Evolutionary conservation across 177 flowering plant species (phyloP).

Genomic region (Vitis hybrid): DNA sequence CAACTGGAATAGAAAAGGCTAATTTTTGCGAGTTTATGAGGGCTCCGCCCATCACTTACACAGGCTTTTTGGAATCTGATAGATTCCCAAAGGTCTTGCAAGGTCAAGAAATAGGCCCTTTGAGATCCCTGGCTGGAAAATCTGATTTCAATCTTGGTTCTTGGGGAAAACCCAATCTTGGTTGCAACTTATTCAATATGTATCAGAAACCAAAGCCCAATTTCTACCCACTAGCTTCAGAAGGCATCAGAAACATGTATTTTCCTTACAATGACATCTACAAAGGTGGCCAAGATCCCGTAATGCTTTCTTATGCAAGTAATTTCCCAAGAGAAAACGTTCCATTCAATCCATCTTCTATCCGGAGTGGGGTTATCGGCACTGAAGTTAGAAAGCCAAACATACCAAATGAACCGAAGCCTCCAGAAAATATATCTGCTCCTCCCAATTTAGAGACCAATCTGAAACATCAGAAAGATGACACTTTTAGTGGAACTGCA

Average conservation of each 20-base stretch:
- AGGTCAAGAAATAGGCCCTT: conserved; percentile 96
- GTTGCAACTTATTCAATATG: conserved; percentile 35
- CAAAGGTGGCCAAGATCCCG: conserved; percentile 30
- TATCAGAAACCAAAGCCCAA: conserved; percentile 40
- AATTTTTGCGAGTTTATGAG: conserved; percentile 27
- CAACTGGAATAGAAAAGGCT: conserved; percentile 23
- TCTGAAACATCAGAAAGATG: conserved; percentile 28
- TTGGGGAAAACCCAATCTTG: conserved; percentile 39
- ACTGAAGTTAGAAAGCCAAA: conserved; percentile 24
- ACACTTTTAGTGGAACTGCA: conserved; percentile 21
- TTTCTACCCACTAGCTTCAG: conserved; percentile 52
- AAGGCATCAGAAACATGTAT: conserved; percentile 34
- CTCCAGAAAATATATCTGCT: conserved; percentile 25
- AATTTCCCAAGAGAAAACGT: conserved; percentile 33
- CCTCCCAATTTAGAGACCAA: conserved; percentile 18
- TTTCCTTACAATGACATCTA: conserved; percentile 36
- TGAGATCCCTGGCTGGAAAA: conserved; percentile 44
- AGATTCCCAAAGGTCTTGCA: conserved; percentile 95
- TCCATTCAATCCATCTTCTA: conserved; percentile 21
- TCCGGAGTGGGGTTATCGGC: conserved; percentile 18
- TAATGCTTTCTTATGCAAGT: conserved; percentile 24
- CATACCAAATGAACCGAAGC: conserved; percentile 22
- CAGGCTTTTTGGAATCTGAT: conserved; percentile 65
- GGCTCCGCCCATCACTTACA: conserved; percentile 38
- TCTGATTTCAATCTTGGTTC: conserved; percentile 31